Base-by-base conservation (phyloP, 495 filamentous ascomycete genomes). In the Copromyces sp. region DNA sequence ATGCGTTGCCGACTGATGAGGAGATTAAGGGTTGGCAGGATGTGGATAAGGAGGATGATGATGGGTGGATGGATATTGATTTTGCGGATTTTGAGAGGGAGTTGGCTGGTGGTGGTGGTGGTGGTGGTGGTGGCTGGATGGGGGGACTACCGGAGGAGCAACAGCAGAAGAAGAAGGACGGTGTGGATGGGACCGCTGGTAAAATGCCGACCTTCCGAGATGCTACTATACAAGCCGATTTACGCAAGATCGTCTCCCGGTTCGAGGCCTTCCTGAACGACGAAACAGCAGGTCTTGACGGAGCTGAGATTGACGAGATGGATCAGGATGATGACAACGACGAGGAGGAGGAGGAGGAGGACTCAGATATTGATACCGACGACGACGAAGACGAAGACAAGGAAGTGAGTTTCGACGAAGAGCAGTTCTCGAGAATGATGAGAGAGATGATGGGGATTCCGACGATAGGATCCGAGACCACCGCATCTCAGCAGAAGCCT, bases 251-350 rank as follows among this genome's bases (percentile, higher is more conserved):
- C 77, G 95, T 98, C 24, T 90, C 92, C 70, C 87, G 93, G 14
- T 98, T 98, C 76, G 93, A 97, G 78, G 86, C 91, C n/a, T 98
- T 99, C 74, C 78, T 98, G 70, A 94, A 97, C 73, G 93, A 98
- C 77, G 93, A 96, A 29, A 83, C 84, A 11, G 94, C 93, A 1
- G 94, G 91, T 2, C 77, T 89, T 20, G 94, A 95, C 12, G 95
- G 93, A 8, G 94, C 90, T 0, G 90, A 94, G 72, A 75, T 91
- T 39, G 91, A 93, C 75, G 90, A 93, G 70, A 92, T 91, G 84
- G 91, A 92, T 59, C 85, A 88, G 70, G 88, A 92, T 45, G 75
- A 81, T 12, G 83, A 81, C 72, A 82, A 85, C 5, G 82, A 83
- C 3, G 79, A 82, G 9, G 82, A 79, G 16, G 83, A 84, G 11